Evolutionary conservation across 805 yeast species (phyloP), one percentile per base, ranked within the genome.

Genomic region (Teunomyces gatunensis): DNA sequence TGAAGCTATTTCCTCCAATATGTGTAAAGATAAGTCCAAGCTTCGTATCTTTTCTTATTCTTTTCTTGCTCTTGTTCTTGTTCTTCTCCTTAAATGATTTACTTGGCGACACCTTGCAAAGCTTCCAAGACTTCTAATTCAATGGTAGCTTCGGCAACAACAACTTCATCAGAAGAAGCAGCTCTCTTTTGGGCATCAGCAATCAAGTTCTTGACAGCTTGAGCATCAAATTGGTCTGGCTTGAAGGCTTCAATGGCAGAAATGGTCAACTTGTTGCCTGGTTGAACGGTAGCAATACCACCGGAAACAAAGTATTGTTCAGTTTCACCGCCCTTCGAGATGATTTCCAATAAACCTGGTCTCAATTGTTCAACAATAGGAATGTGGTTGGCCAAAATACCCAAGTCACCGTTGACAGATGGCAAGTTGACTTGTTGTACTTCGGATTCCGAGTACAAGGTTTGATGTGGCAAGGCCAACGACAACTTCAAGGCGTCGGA

Each of bases 81-180:
- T 21, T 25, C 27, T 25, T 25, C 27, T 25, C 27, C 27, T 25
- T 25, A 25, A 7, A 25, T 17, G 10, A 49, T 54, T 64, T 80
- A 84, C 74, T 85, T 84, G 60, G 88, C 89, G 69, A 85, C 83
- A 60, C 85, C 81, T 70, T 87, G 86, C 68, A 92, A 79, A 61
- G 96, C 94, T 83, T 92, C 97, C 68, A 94, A 83, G 48, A 94
- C 96, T 77, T 94, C 97, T 66, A 92, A 79, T 80, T 92, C 94
- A 67, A 94, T 89, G 70, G 85, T 83, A 63, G 98, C 98, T 77
- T 88, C 96, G 56, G 96, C 95, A 60, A 95, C 94, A 56, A 82
- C 87, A 49, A 79, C 81, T 75, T 88, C 97, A 60, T 88, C 97
- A 43, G 92, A 73, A 51, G 96, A 85, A 51, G 85, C 63, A 39